Percentiles rank a stretch among this genome's conserved stretches.
Evolutionary conservation across 345 rosid genomes (phyloP).

Genomic region (Camelina laxa): DNA sequence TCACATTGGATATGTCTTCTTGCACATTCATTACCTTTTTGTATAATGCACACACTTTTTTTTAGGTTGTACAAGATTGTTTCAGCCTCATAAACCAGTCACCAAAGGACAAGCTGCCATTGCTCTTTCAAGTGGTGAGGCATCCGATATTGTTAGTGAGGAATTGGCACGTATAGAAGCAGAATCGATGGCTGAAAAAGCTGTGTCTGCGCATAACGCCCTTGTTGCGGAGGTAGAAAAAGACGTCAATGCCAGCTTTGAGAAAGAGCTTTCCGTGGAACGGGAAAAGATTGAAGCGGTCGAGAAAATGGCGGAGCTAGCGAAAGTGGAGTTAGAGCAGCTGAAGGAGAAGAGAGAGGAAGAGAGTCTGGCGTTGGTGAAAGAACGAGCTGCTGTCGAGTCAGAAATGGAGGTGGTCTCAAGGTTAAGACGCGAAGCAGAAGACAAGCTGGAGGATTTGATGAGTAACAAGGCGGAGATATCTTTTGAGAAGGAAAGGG

Average conservation of each 20-base stretch:
- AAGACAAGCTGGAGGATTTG: constrained; percentile 79
- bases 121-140: constrained; percentile 92
- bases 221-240: constrained; percentile 87
- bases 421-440: constrained; percentile 71
- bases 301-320: constrained; percentile 90
- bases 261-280: constrained; percentile 79
- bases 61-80: constrained; percentile 89
- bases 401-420: constrained; percentile 90
- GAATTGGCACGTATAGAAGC: constrained; percentile 98
- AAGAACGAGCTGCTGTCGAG: constrained; percentile 79
- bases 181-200: constrained; percentile 91
- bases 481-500: constrained; percentile 83
- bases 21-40: constrained; percentile 29
- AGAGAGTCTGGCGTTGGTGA: constrained; percentile 64
- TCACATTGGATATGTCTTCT: constrained; percentile 26
- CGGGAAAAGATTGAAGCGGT: constrained; percentile 83
- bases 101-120: constrained; percentile 97
- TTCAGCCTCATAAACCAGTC: constrained; percentile 95
- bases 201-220: constrained; percentile 83
- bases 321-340: constrained; percentile 68
- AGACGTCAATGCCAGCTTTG: constrained; percentile 80
- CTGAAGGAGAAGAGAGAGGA: constrained; percentile 78
- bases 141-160: constrained; percentile 78
- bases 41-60: constrained; percentile 19
- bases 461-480: constrained; percentile 79